Percentiles rank a stretch among this genome's conserved stretches.
Evolutionary conservation across 257 asterid species (phyloP).

Genomic region (Buddleja alternifolia): DNA sequence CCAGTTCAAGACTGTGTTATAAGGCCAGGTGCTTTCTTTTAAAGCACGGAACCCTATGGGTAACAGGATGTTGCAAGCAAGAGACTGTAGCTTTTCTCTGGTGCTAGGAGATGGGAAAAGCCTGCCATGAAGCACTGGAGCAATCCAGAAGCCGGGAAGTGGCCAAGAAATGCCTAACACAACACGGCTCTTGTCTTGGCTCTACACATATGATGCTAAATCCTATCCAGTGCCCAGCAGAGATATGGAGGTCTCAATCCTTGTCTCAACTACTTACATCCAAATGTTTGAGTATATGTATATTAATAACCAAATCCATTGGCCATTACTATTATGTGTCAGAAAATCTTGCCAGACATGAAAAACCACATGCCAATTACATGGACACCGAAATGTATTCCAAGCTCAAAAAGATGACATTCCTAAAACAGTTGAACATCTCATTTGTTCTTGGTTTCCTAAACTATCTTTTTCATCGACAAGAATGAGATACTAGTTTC

Average conservation of each 20-base stretch:
- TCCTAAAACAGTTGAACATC: background rate
- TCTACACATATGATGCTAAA: background rate
- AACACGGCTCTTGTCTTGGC: background rate
- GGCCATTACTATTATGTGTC: background rate
- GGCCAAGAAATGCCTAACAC: background rate
- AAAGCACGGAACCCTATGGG: background rate
- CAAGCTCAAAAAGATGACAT: background rate
- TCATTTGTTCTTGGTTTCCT: background rate
- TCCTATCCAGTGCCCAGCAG: background rate
- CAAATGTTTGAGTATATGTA: background rate
- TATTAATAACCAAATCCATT: background rate
- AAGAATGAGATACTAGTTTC: background rate
- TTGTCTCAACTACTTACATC: background rate
- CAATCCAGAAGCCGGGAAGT: background rate
- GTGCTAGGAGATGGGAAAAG: background rate
- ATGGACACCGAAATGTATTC: conserved; percentile 5
- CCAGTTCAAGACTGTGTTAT: background rate
- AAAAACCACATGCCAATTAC: background rate
- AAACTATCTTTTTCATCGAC: background rate
- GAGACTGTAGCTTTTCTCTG: background rate
- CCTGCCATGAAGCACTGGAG: background rate
- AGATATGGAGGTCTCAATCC: background rate
- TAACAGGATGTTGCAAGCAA: conserved; percentile 1
- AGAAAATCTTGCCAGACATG: background rate
- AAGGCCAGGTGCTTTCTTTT: background rate